Conservation (phyloP, 2,329 filamentous ascomycete genomes). For the Pseudocercospora fuligena region DNA sequence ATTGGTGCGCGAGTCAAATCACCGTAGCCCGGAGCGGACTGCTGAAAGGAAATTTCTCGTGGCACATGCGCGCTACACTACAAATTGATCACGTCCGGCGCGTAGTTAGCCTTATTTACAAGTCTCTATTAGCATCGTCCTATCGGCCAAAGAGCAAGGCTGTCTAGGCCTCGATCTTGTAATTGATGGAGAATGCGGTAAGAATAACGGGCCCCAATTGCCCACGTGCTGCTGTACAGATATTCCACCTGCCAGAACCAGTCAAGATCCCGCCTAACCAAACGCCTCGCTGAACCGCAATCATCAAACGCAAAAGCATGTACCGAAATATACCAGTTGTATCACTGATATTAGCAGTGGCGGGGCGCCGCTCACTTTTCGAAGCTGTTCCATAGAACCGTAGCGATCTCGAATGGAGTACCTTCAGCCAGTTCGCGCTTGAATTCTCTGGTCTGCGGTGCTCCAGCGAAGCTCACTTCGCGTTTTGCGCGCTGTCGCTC, state of each 20-base stretch:
- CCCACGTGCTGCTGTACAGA: background rate
- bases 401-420: conserved; percentile 31
- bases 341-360: background rate
- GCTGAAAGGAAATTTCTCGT: background rate
- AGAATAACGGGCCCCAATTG: background rate
- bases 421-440: conserved; percentile 23
- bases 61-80: background rate
- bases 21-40: background rate
- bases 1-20: background rate
- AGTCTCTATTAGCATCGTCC: background rate
- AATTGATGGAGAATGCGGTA: background rate
- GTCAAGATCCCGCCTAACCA: background rate
- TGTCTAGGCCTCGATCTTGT: background rate
- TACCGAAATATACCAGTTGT: background rate
- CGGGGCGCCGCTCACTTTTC: background rate
- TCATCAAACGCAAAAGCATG: conserved; percentile 1
- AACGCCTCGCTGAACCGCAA: conserved; percentile 19
- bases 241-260: background rate
- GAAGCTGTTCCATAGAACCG: conserved; percentile 32
- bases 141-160: background rate
- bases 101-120: background rate
- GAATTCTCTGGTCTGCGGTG: conserved; percentile 28
- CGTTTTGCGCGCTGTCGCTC: conserved; percentile 26
- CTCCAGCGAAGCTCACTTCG: conserved; percentile 36
- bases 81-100: background rate